Conservation (phyloP, 805 yeast genomes). For the Torulaspora franciscae region DNA sequence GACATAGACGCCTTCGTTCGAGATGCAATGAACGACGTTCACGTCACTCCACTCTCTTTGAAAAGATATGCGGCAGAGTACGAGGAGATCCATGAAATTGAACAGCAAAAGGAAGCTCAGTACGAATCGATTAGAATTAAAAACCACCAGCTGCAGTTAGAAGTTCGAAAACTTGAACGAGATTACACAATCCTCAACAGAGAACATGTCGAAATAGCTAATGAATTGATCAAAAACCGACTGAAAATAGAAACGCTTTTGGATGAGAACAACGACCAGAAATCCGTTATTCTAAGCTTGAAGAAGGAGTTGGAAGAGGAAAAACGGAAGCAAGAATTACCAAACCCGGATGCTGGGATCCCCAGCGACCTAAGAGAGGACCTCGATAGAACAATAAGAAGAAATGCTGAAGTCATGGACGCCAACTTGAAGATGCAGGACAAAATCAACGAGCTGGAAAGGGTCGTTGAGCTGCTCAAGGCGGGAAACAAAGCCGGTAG, state of each 20-base stretch:
- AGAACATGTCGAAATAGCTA: slow-evolving; percentile 84
- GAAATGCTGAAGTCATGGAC: slow-evolving; percentile 63
- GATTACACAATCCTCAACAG: slow-evolving; percentile 63
- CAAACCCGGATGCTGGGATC: slow-evolving; percentile 35
- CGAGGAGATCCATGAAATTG: slow-evolving; percentile 63
- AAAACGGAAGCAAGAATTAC: slow-evolving; percentile 27
- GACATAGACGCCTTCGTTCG: slow-evolving; percentile 67
- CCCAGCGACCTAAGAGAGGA: slow-evolving; percentile 46
- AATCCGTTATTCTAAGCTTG: slow-evolving; percentile 45
- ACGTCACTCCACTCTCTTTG: slow-evolving; percentile 67
- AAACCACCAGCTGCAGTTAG: slow-evolving; percentile 69
- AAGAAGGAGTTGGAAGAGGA: slow-evolving; percentile 38
- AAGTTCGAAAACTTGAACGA: slow-evolving; percentile 67
- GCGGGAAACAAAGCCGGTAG: slow-evolving; percentile 23
- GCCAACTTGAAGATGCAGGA: slow-evolving; percentile 55
- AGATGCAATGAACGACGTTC: slow-evolving; percentile 66
- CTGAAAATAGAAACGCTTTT: slow-evolving; percentile 66
- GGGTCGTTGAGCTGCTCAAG: slow-evolving; percentile 38
- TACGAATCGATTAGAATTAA: slow-evolving; percentile 60
- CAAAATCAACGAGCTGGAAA: slow-evolving; percentile 42
- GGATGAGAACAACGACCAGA: slow-evolving; percentile 67
- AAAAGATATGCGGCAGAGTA: slow-evolving; percentile 69
- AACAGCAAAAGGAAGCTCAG: slow-evolving; percentile 55
- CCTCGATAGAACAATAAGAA: slow-evolving; percentile 53
- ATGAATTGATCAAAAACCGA: slow-evolving; percentile 78